Base-by-base conservation (phyloP, 73 alveolate species). In the Symbiodinium natans region DNA sequence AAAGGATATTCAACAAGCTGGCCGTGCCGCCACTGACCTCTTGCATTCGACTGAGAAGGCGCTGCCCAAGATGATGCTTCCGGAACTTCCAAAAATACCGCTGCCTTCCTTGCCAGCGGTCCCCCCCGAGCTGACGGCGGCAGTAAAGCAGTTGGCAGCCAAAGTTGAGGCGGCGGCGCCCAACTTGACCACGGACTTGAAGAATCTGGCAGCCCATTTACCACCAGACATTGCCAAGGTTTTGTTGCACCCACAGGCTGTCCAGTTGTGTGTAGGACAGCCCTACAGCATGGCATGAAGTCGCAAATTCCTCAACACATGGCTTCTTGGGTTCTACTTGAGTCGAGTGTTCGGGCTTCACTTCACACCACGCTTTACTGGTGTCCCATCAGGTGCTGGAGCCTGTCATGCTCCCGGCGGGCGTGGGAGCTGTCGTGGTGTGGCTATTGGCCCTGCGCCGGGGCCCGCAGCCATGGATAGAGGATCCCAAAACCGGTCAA, bases 381-480 rank as follows among this genome's bases (percentile, higher is more conserved):
- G n/a, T n/a, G n/a, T n/a, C n/a, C 31, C 36, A 8, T 25, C 88
- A 90, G 63, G 40, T 48, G 75, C 56, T 90, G 77, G 97, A 90
- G 38, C 97, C 97, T 3, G 86, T 46, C 77, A 90, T 68, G 97
- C 31, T 90, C 15, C 97, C 97, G 4, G 97, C 87, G 40, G 97
- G 97, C 54, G 88, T 90, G 15, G 97, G 97, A 38, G 54, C 97
- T 0, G 80, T 75, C 29, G 52, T 90, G 87, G 97, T 90, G 97
- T 82, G 87, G 46, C 88, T 90, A 48, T 41, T 90, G 88, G 87
- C 97, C 41, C 77, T 90, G 52, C 97, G 97, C 63, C 88, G 97
- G 25, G 97, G 97, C 56, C 97, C 97, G 39, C 97, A 90, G 54
- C 88, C 88, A 29, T 90, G 97, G 97, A 9, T 90, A 80, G 97